These are phyloP conservation scores for Terana coerulea DNA, from an alignment of 768 basidiomycete genomes.

Conservation along the genomic window DNA sequence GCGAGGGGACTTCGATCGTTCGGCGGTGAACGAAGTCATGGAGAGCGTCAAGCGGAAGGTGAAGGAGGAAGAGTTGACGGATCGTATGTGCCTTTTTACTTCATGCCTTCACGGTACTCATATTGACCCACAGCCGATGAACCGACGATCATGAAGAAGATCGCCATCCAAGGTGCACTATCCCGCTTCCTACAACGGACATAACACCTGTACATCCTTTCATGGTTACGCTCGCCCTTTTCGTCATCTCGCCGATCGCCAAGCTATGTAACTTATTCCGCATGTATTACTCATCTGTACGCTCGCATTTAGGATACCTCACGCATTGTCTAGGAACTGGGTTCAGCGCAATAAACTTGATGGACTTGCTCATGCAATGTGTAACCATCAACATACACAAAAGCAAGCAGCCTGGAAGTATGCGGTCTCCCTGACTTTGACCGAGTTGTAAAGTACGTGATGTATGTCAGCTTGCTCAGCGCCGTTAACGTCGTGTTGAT, in stretches of 20 bases:
- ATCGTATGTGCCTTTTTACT: slow-evolving; percentile 54
- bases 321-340: slow-evolving; percentile 1
- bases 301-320: slow-evolving; percentile 11
- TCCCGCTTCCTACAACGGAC: slow-evolving; percentile 57
- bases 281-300: slow-evolving; percentile 13
- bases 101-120: slow-evolving; percentile 11
- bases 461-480: too few relatives aligned
- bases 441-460: too few relatives aligned
- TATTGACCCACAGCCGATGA: slow-evolving; percentile 52
- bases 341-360: background rate
- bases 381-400: too few relatives aligned
- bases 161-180: slow-evolving; percentile 70
- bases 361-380: background rate
- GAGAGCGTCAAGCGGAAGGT: slow-evolving; percentile 90
- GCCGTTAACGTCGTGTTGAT: too few relatives aligned
- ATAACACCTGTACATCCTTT: background rate
- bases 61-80: slow-evolving; percentile 79
- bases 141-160: slow-evolving; percentile 90
- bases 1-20: slow-evolving; percentile 88
- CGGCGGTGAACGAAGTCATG: slow-evolving; percentile 85
- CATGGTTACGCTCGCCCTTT: too few relatives aligned
- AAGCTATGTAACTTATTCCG: slow-evolving; percentile 6
- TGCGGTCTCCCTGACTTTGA: too few relatives aligned
- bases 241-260: background rate
- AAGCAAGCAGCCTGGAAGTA: too few relatives aligned